Evolutionary conservation across 2,329 filamentous ascomycete species (phyloP).

Genomic region (Thelonectria discophora): DNA sequence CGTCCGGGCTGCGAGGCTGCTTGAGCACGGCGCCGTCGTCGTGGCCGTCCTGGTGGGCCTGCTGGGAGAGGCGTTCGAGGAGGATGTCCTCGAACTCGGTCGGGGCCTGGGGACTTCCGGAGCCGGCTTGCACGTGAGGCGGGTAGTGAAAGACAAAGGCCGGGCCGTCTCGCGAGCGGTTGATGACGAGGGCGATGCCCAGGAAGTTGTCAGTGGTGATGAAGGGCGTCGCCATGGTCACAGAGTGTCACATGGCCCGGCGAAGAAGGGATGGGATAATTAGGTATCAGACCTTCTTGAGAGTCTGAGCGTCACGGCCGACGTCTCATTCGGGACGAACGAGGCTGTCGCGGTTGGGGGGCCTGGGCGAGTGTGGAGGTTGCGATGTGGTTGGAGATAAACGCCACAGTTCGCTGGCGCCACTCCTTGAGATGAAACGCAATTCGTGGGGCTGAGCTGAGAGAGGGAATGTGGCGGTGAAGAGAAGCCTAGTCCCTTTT

Average conservation of each 20-base stretch:
- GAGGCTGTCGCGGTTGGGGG: conserved; percentile 24
- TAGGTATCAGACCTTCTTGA: background rate
- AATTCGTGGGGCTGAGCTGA: background rate
- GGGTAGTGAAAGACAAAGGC: conserved; percentile 90
- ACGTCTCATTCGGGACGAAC: background rate
- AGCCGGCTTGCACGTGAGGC: conserved; percentile 57
- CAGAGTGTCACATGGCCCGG: conserved; percentile 32
- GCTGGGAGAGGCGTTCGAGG: conserved; percentile 56
- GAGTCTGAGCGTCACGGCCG: background rate
- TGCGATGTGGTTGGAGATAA: conserved; percentile 6
- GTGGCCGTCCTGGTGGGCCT: conserved; percentile 47
- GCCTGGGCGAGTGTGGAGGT: conserved; percentile 26
- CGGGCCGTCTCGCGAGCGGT: conserved; percentile 79
- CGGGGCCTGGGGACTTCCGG: conserved; percentile 47
- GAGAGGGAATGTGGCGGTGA: conserved; percentile 4
- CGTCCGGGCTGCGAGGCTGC: conserved; percentile 61
- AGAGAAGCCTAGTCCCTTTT: background rate
- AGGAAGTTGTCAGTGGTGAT: conserved; percentile 67
- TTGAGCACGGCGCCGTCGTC: conserved; percentile 53
- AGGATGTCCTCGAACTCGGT: conserved; percentile 62
- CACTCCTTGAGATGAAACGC: conserved; percentile 18
- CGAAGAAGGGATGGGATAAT: background rate
- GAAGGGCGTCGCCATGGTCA: conserved; percentile 55
- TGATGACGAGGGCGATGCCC: conserved; percentile 77
- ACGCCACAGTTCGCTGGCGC: conserved; percentile 22